Evolutionary conservation across 495 filamentous ascomycete species (phyloP), one percentile per base, ranked within the genome.

Genomic region (Glutinoglossum americanum): DNA sequence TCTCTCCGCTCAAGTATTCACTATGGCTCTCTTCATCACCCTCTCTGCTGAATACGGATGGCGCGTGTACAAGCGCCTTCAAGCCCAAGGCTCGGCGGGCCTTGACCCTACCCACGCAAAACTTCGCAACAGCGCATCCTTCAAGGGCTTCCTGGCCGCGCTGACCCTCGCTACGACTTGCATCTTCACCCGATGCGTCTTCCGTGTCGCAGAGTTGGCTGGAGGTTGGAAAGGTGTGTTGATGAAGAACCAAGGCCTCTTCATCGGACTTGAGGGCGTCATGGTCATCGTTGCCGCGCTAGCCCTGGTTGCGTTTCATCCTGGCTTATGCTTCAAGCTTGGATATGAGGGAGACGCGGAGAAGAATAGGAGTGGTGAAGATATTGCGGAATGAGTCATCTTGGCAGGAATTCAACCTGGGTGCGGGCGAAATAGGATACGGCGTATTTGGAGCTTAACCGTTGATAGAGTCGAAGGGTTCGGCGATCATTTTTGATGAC

Each of bases 261-360:
- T 86, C 64, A 79, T 88, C 70, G 70, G 83, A 21, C 73, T 88
- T 23, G 84, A 88, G 69, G 80, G 82, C 26, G 68, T 58, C 32
- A 27, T 32, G 49, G 49, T 53, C 17, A 53, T 27, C 49, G 19
- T 28, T 27, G 49, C 49, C 25, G 21, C 28, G 4, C 28, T 53
- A 4, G 2, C 49, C 9, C 19, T 53, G 26, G 30, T 27, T 30
- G 49, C 13, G 25, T 53, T 27, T 15, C 49, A 53, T 30, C 49
- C 49, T 27, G 49, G 49, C 17, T 30, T 27, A 53, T 53, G 49
- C 19, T 28, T 53, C 5, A 32, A 30, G 11, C 7, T 1, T 27
- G 49, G 49, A 6, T 27, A 53, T 15, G 49, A 32, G 21, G 13
- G 13, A 8, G 49, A 19, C 11, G n/a, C n/a, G n/a, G 49, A 53